A percentile compares a stretch with the other conserved stretches of the same genome.
Conservation (phyloP, 768 basidiomycete species). For the Artomyces pyxidatus region DNA sequence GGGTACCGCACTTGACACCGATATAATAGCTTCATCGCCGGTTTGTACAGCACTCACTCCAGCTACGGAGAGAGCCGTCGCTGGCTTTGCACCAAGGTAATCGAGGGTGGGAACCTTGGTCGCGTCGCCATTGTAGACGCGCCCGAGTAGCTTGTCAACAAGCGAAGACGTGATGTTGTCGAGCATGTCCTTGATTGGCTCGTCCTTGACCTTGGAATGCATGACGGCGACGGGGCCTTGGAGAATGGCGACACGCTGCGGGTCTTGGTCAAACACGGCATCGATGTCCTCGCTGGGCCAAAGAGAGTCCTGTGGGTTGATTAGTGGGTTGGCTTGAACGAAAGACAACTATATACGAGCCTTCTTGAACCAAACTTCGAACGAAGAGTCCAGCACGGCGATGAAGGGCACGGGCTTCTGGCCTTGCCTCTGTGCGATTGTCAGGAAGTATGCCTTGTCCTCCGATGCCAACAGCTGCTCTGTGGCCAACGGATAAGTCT, state of each 20-base stretch:
- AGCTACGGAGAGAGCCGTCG: constrained; percentile 29
- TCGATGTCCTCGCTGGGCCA: constrained; percentile 99
- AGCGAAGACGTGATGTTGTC: constrained; percentile 80
- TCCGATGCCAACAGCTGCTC: constrained; percentile 87
- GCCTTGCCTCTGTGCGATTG: constrained; percentile 90
- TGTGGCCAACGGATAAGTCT: constrained; percentile 71
- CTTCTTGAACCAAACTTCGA: constrained; percentile 99
- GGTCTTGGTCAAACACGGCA: constrained; percentile 97
- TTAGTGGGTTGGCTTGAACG: background rate
- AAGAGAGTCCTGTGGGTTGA: constrained; percentile 93
- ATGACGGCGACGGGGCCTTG: constrained; percentile 95
- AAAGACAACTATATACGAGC: constrained; percentile 29
- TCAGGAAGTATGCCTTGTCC: constrained; percentile 92
- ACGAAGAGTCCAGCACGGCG: constrained; percentile 84
- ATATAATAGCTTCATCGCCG: constrained; percentile 38
- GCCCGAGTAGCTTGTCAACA: constrained; percentile 68
- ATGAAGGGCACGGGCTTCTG: constrained; percentile 99
- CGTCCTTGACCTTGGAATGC: constrained; percentile 80
- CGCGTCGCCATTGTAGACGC: constrained; percentile 69
- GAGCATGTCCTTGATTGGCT: constrained; percentile 88
- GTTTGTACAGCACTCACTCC: constrained; percentile 36
- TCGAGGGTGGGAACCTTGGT: constrained; percentile 72
- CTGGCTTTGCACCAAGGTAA: constrained; percentile 61
- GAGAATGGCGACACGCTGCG: constrained; percentile 94
- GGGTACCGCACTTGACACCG: constrained; percentile 48